A percentile compares a stretch with the other conserved stretches of the same genome.
These are phyloP conservation scores for Eimeria sp. DNA, from an alignment of 169 alveolate species.

Conservation along the genomic window DNA sequence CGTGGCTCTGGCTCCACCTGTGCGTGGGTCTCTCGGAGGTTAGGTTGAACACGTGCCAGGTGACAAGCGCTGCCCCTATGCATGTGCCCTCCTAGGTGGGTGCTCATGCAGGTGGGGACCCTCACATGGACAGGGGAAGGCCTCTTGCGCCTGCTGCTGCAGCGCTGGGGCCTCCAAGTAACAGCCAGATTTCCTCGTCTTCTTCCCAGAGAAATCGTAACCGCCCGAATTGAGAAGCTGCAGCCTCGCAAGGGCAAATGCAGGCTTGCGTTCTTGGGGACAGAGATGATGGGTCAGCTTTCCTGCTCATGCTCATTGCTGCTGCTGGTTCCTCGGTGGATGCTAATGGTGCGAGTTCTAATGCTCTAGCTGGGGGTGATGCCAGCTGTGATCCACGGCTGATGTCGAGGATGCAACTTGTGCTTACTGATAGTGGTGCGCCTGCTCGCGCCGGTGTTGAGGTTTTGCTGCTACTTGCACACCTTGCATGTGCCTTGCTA, in stretches of 20 bases:
- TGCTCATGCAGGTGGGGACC: conserved; percentile 38
- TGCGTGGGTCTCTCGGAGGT: not conserved
- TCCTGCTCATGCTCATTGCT: not conserved
- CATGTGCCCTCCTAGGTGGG: not conserved
- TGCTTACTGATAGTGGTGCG: not conserved
- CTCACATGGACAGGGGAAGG: conserved; percentile 54
- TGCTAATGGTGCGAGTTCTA: not conserved
- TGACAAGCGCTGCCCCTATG: not conserved
- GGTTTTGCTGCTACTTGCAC: not conserved
- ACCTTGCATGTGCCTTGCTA: not conserved
- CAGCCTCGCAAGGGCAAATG: conserved; percentile 54
- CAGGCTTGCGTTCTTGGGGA: conserved; percentile 36
- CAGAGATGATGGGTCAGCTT: conserved; percentile 22
- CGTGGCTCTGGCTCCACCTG: not conserved
- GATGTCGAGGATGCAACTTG: not conserved
- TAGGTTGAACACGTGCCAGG: not conserved
- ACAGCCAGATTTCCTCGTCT: conserved; percentile 24
- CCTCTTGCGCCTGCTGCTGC: conserved; percentile 45
- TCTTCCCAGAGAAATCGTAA: conserved; percentile 42
- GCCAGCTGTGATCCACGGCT: not conserved
- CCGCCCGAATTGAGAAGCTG: conserved; percentile 39
- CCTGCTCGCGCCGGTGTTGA: not conserved
- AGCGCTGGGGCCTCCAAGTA: conserved; percentile 25
- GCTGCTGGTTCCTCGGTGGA: not conserved
- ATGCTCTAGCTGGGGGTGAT: not conserved